A percentile compares a stretch with the other conserved stretches of the same genome.
Evolutionary conservation across 495 filamentous ascomycete species (phyloP).

Genomic region (Aspergillus haitiensis): DNA sequence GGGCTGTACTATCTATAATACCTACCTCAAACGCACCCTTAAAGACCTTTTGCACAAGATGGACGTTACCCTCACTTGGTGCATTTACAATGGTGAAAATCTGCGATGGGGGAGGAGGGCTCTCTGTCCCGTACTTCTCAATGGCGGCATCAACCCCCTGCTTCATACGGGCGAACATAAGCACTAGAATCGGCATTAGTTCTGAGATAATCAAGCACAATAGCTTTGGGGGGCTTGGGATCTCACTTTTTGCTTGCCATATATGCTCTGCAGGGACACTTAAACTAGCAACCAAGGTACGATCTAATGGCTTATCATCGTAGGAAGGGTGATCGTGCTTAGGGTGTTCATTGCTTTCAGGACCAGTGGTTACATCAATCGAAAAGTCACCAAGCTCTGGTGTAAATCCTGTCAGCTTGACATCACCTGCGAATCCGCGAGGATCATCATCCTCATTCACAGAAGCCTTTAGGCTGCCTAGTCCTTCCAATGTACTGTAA

Average conservation of each 20-base stretch:
- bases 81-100: slow-evolving; percentile 74
- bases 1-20: background rate
- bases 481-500: slow-evolving; percentile 76
- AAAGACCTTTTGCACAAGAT: slow-evolving; percentile 91
- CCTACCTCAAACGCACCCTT: slow-evolving; percentile 77
- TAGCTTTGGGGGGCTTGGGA: background rate
- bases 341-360: slow-evolving; percentile 61
- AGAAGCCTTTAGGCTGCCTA: slow-evolving; percentile 62
- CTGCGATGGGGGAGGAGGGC: slow-evolving; percentile 78
- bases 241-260: slow-evolving; percentile 80
- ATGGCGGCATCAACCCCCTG: slow-evolving; percentile 67
- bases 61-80: slow-evolving; percentile 74
- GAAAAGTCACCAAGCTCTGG: slow-evolving; percentile 80
- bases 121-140: slow-evolving; percentile 66
- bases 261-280: slow-evolving; percentile 64
- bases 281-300: slow-evolving; percentile 71
- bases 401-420: slow-evolving; percentile 74
- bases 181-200: slow-evolving; percentile 35
- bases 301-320: slow-evolving; percentile 71
- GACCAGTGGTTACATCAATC: slow-evolving; percentile 71
- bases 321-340: slow-evolving; percentile 61
- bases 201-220: background rate
- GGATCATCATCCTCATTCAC: slow-evolving; percentile 45
- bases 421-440: slow-evolving; percentile 67
- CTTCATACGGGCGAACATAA: slow-evolving; percentile 78